phyloP scores from a whole-genome alignment of 225 moss, liverwort and hornwort genomes.

The Sphagnum tenellum region DNA sequence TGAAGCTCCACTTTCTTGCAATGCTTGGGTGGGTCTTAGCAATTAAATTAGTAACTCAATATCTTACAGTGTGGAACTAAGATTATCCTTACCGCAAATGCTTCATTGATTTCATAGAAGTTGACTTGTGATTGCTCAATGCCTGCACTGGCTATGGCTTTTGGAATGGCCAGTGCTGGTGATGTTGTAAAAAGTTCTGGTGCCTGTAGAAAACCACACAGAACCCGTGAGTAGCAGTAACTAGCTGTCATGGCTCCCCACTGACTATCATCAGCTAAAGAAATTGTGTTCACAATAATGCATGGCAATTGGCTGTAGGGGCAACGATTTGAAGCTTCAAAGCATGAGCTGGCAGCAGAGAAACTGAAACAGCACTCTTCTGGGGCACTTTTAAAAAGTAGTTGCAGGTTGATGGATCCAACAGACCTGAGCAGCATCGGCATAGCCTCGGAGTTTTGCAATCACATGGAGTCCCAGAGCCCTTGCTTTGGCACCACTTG shows the following conservation, averaged over 20 bases:
- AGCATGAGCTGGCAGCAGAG: too few species aligned
- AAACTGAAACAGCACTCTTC: neutral
- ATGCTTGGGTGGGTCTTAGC: neutral
- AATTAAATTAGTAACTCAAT: neutral
- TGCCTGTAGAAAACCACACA: constrained; percentile 21
- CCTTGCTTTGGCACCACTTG: constrained; percentile 82
- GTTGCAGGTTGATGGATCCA: neutral
- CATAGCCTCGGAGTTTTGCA: constrained; percentile 90
- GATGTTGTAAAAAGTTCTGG: constrained; percentile 94
- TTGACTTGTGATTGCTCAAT: constrained; percentile 83
- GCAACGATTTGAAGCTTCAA: too few species aligned
- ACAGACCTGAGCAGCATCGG: constrained; percentile 88
- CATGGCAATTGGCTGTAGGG: too few species aligned
- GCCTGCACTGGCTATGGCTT: constrained; percentile 82
- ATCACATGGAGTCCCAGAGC: constrained; percentile 72
- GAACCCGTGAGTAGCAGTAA: too few species aligned
- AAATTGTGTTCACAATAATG: too few species aligned
- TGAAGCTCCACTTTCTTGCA: too few species aligned
- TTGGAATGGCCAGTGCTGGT: constrained; percentile 88
- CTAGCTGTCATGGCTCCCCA: too few species aligned
- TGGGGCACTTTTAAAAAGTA: neutral
- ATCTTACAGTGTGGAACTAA: neutral
- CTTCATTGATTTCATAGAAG: constrained; percentile 92
- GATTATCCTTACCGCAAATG: constrained; percentile 68
- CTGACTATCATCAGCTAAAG: too few species aligned